Evolutionary conservation across 805 yeast species (phyloP), one percentile per base, ranked within the genome.

Genomic region (Schwanniomyces pseudopolymorphus): DNA sequence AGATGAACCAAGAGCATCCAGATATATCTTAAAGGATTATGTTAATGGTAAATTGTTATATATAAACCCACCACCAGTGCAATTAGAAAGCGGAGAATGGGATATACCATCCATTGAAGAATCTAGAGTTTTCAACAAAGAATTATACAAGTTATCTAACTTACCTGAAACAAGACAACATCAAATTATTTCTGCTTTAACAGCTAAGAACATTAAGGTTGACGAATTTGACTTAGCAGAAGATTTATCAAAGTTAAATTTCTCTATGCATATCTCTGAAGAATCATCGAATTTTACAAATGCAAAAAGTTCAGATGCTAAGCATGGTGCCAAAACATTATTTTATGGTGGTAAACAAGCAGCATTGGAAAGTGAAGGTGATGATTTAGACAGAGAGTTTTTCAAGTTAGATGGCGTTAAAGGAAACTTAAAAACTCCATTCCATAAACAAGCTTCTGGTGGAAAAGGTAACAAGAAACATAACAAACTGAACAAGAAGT

Each of bases 1-100:
- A 2, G 99, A 94, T 73, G 95, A 90, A 64, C 83, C 96, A 37
- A 80, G 99, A 66, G 96, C 99, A 11, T 84, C 97, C 36, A 79
- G 99, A 64, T 87, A 88, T 56, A 81, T 94, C 44, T 77, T 94
- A 63, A 94, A 94, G 67, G 99, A 94, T 66, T 94, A 90, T 58
- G 97, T 95, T 22, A 88, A 81, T 64, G 99, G 98, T 53, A 91
- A 89, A 64, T 72, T 94, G 47, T 72, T 89, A 40, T 91, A 78
- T 61, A 84, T 88, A 36, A 84, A 83, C 52, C 97, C 98, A 13
- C 99, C 99, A 33, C 98, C 98, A 44, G 55, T 45, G 38, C 72
- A 71, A 39, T 63, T 76, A 17, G 82, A 71, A 3, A 84, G 80
- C 43, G 85, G 81, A 11, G 74, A 81, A 3, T 84, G 81, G 57